Conservation (phyloP, 306 rosid genomes). For the Casuarina cunninghamiana region DNA sequence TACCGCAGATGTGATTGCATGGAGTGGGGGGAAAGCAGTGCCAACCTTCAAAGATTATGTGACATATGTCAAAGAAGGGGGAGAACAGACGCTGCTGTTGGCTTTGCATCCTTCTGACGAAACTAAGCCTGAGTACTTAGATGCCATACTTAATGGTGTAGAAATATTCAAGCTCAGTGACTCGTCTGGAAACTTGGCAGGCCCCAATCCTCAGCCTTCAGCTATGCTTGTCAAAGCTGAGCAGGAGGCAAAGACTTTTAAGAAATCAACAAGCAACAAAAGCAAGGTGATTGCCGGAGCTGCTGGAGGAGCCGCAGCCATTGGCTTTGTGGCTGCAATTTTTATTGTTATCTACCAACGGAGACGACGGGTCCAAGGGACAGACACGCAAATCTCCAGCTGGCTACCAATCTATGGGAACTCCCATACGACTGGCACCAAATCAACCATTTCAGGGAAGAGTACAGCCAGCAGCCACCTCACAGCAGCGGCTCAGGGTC, state of each 20-base stretch:
- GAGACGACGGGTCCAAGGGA: conserved; percentile 36
- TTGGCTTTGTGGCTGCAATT: conserved; percentile 44
- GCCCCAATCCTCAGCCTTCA: conserved; percentile 55
- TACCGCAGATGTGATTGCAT: conserved; percentile 42
- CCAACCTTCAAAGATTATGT: conserved; percentile 44
- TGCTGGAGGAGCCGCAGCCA: conserved; percentile 56
- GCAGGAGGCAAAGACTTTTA: not conserved
- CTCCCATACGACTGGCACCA: conserved; percentile 18
- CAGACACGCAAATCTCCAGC: conserved; percentile 35
- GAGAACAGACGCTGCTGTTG: conserved; percentile 36
- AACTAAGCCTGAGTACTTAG: conserved; percentile 37
- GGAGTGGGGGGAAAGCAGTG: conserved; percentile 38
- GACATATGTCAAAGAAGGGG: conserved; percentile 29
- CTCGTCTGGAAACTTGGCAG: conserved; percentile 39
- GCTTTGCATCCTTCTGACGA: conserved; percentile 39
- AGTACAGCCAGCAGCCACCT: conserved; percentile 30
- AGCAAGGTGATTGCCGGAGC: conserved; percentile 44
- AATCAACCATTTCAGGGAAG: conserved; percentile 40
- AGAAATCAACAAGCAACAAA: not conserved
- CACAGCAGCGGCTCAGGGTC: conserved; percentile 46
- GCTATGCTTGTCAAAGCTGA: conserved; percentile 27
- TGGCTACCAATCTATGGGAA: conserved; percentile 51
- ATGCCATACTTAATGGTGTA: conserved; percentile 47
- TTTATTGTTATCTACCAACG: conserved; percentile 32
- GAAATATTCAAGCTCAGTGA: conserved; percentile 59